phyloP scores from a whole-genome alignment of 2,329 filamentous ascomycete genomes.

The Sphaerostilbella broomeana region DNA sequence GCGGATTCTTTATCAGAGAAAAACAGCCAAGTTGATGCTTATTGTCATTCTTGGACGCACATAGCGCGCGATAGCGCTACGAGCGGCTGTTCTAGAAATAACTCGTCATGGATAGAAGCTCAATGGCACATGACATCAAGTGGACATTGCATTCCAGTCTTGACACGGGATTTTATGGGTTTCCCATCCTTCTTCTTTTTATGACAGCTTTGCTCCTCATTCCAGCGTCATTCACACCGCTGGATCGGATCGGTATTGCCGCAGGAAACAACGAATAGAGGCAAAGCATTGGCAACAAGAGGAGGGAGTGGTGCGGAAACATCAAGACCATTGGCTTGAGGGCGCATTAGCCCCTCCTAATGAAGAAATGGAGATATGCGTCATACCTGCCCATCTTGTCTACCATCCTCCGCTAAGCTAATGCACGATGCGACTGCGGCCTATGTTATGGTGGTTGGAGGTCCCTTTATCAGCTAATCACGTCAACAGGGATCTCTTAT shows the following conservation, averaged over 20 bases:
- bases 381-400: constrained; percentile 15
- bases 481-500: constrained; percentile 5
- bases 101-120: constrained; percentile 8
- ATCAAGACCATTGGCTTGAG: no score
- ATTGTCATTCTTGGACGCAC: constrained; percentile 7
- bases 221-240: no score
- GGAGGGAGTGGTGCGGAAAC: no score
- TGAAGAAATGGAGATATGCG: constrained; percentile 5
- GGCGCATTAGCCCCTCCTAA: no score
- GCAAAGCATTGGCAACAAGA: no score
- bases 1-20: no score
- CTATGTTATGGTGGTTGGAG: constrained; percentile 4
- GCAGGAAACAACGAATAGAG: no score
- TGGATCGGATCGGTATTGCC: no score
- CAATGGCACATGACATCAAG: constrained; percentile 15
- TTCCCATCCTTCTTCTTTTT: constrained; percentile 2
- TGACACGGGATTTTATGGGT: constrained; percentile 11
- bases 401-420: constrained; percentile 9
- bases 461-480: constrained; percentile 10
- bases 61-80: no score
- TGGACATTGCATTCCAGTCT: constrained; percentile 11
- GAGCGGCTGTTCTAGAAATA: constrained; percentile 31
- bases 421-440: constrained; percentile 10
- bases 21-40: constrained; percentile 13
- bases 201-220: no score